phyloP scores from a whole-genome alignment of 345 rosid genomes.

The Populus euphratica region DNA sequence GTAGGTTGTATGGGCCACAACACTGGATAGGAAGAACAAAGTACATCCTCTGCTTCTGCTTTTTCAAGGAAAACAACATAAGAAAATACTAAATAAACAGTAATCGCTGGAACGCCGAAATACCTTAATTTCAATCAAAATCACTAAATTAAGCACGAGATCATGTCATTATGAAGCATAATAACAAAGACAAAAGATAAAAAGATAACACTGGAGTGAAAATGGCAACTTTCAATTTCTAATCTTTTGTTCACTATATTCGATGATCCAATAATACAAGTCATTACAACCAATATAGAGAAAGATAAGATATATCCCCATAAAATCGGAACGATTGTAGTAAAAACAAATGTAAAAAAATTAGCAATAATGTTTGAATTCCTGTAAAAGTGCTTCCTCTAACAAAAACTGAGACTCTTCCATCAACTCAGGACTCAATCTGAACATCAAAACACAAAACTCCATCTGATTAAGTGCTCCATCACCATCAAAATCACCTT shows the following conservation, averaged over 20 bases:
- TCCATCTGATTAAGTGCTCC: slow-evolving; percentile 83
- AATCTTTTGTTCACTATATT: neutral
- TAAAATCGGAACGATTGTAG: neutral
- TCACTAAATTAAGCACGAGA: neutral
- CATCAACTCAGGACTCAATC: slow-evolving; percentile 83
- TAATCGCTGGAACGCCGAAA: no score
- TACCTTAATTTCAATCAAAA: no score
- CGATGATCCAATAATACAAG: neutral
- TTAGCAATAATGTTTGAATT: slow-evolving; percentile 26
- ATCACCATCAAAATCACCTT: slow-evolving; percentile 76
- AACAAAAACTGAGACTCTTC: slow-evolving; percentile 58
- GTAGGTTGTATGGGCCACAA: neutral
- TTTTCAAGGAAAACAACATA: no score
- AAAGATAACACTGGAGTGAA: neutral
- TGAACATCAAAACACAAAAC: slow-evolving; percentile 88
- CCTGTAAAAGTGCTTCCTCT: slow-evolving; percentile 59
- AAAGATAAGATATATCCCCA: neutral
- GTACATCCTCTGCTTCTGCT: neutral
- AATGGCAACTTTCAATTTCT: neutral
- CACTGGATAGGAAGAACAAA: neutral
- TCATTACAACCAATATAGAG: neutral
- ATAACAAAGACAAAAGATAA: neutral
- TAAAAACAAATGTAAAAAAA: neutral
- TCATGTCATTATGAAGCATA: neutral
- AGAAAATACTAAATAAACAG: no score